Conservation (phyloP, 2,329 filamentous ascomycete genomes). For the Fusarium sp. region DNA sequence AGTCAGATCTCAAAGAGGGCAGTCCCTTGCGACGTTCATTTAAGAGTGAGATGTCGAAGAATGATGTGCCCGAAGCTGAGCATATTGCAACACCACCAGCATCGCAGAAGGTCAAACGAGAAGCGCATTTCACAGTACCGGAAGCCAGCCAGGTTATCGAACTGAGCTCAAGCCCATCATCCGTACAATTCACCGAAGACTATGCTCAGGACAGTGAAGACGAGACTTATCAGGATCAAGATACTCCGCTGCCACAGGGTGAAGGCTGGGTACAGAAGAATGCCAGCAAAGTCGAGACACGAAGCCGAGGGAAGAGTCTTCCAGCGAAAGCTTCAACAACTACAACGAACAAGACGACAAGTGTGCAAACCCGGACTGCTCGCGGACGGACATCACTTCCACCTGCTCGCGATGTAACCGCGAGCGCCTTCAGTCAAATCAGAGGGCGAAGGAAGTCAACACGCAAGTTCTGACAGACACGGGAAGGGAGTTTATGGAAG, state of each 20-base stretch:
- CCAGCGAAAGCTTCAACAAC: constrained; percentile 25
- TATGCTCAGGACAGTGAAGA: constrained; percentile 43
- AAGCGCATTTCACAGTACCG: constrained; percentile 46
- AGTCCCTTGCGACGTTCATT: constrained; percentile 9
- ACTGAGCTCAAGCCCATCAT: constrained; percentile 49
- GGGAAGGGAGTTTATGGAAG: constrained; percentile 18
- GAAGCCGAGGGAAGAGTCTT: constrained; percentile 40
- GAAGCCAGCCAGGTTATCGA: constrained; percentile 52
- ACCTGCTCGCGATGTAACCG: constrained; percentile 31
- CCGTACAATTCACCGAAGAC: constrained; percentile 36
- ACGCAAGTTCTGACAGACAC: constrained; percentile 38
- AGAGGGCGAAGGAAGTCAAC: constrained; percentile 42
- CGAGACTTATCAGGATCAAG: constrained; percentile 42
- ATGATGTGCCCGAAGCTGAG: constrained; percentile 1
- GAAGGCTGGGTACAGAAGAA: constrained; percentile 44
- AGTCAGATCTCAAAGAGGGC: constrained; percentile 39
- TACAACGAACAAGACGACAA: background rate
- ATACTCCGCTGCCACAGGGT: constrained; percentile 33
- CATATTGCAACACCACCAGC: constrained; percentile 22
- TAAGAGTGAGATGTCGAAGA: constrained; percentile 19
- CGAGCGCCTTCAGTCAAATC: constrained; percentile 46
- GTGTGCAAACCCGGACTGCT: constrained; percentile 1
- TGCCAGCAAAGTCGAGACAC: constrained; percentile 30
- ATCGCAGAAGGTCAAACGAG: constrained; percentile 31
- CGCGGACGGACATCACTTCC: constrained; percentile 38